Evolutionary conservation across 2,329 filamentous ascomycete species (phyloP), one percentile per base, ranked within the genome.

Genomic region (Xylariomycetidae sp.): DNA sequence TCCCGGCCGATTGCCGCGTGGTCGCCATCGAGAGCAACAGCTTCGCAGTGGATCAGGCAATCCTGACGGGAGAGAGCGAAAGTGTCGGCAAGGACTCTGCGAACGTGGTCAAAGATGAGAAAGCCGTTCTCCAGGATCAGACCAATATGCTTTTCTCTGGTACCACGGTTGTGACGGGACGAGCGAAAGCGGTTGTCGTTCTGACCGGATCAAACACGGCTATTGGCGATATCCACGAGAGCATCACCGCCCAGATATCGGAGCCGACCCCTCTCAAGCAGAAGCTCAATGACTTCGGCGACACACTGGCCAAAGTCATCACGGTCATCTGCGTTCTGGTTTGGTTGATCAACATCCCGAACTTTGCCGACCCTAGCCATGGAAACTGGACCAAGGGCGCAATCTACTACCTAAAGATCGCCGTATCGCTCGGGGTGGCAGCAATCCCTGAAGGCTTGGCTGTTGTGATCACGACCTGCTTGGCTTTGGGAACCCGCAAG

Each of bases 321-420:
- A 96, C 90, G 6, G 83, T 89, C 41, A 98, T 98, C 54, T 98
- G 93, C 62, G 70, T 96, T 45, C 68, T 95, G 37, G 92, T 98
- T 50, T 98, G 92, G 92, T 70, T 96, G 40, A 98, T 98, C 72
- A 98, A 98, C 67, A 86, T 96, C 48, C 82, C 86, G 53, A 87
- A 98, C 68, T 98, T 98, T 72, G 92, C 79, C 55, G 92, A 98
- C 54, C 87, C 89, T 18, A 83, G 85, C 46, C 90, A 95, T 51
- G 92, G 92, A 51, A 84, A 79, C 61, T 95, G 88, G 82, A 76
- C 86, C 44, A 98, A 96, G 70, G 92, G 92, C 39, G 92, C 92
- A 39, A 96, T 98, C 54, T 98, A 98, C 73, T 98, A 98, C 63
- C 78, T 98, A 52, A 98, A 98, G 73, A 98, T 98, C 57, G 92